Conservation (phyloP, 805 yeast species). For the Metschnikowia dekortorum region DNA sequence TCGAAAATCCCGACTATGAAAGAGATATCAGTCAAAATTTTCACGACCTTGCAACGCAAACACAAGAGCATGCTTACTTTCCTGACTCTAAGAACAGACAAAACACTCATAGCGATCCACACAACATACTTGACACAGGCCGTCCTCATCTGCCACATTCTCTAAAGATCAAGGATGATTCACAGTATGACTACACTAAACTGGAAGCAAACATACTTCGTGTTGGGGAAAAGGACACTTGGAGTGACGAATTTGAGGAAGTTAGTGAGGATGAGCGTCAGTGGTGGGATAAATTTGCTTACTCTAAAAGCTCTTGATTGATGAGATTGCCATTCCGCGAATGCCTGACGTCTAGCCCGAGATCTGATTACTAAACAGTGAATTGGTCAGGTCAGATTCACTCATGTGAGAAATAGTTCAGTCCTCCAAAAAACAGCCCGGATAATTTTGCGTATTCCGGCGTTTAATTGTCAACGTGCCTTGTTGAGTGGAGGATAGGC, state of each 20-base stretch:
- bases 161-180: not conserved
- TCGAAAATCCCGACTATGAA: conserved; percentile 7
- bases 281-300: not conserved
- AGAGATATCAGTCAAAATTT: conserved; percentile 9
- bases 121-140: not conserved
- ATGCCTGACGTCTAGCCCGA: not conserved
- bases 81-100: not conserved
- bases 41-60: conserved; percentile 11
- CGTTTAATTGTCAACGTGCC: not conserved
- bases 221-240: not conserved
- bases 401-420: not conserved
- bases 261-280: conserved; percentile 2
- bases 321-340: not conserved
- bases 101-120: not conserved
- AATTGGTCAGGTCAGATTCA: not conserved
- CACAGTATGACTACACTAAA: not conserved
- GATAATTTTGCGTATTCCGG: not conserved
- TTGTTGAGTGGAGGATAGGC: not conserved
- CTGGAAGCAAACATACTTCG: not conserved
- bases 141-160: not conserved
- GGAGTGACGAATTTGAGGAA: conserved; percentile 1
- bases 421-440: not conserved
- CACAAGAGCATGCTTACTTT: conserved; percentile 3
- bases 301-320: not conserved
- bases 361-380: not conserved